These are phyloP conservation scores for Podospora comata DNA, from an alignment of 495 filamentous ascomycete species.

Conservation along the genomic window DNA sequence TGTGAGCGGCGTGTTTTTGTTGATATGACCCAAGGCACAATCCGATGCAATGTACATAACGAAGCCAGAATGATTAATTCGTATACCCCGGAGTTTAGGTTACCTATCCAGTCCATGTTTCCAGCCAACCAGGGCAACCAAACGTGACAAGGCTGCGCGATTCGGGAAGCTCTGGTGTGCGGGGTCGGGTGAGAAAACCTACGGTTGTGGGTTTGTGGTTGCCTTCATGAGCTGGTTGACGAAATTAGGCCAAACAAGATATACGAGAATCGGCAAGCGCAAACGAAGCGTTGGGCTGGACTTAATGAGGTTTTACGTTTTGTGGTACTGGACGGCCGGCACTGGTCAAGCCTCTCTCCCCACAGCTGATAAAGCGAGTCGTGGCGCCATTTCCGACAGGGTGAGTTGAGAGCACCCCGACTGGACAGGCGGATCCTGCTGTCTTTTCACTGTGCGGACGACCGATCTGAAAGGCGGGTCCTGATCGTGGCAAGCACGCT, in stretches of 20 bases:
- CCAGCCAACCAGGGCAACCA: background rate
- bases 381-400: background rate
- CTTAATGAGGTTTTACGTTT: background rate
- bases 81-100: background rate
- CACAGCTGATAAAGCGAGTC: background rate
- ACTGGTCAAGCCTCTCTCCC: background rate
- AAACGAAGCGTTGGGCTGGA: background rate
- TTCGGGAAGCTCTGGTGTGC: background rate
- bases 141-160: background rate
- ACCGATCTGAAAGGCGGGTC: background rate
- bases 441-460: background rate
- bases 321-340: background rate
- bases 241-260: background rate
- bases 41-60: background rate
- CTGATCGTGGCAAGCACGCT: background rate
- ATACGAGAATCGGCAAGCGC: background rate
- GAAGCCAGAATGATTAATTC: conserved; percentile 1
- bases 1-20: background rate
- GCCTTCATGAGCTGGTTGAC: background rate
- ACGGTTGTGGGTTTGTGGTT: background rate
- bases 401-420: background rate
- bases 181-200: background rate
- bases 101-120: background rate
- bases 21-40: background rate
- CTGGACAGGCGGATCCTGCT: background rate